Percentiles rank a stretch among this genome's conserved stretches.
Evolutionary conservation across 345 rosid genomes (phyloP).

Genomic region (Melaleuca quinquenervia): DNA sequence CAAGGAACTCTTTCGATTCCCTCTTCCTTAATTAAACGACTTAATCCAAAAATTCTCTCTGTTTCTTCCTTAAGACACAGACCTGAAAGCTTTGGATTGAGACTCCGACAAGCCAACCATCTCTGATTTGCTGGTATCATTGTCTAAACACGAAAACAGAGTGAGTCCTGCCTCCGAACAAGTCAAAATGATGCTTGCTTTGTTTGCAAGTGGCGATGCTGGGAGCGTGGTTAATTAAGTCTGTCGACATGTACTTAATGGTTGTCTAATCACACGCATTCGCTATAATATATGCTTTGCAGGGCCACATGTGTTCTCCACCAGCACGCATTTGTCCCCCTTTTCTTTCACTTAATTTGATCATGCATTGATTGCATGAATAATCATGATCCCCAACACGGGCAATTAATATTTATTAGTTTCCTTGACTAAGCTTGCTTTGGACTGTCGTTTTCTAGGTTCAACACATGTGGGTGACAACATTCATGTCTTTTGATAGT

Average conservation of each 20-base stretch:
- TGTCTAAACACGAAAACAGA: constrained; percentile 7
- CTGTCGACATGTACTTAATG: constrained; percentile 36
- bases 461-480: constrained; percentile 1
- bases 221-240: not conserved
- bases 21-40: not conserved
- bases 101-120: constrained; percentile 3
- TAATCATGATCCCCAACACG: not conserved
- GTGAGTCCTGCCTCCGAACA: not conserved
- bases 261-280: constrained; percentile 16
- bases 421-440: not conserved
- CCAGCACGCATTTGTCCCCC: not conserved
- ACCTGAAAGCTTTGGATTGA: not conserved
- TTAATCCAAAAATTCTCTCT: not conserved
- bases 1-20: not conserved
- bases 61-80: not conserved
- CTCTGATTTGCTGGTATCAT: not conserved
- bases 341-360: not conserved
- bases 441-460: not conserved
- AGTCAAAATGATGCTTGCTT: not conserved
- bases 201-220: not conserved
- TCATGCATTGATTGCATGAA: not conserved
- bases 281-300: not conserved
- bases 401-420: not conserved
- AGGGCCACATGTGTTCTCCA: not conserved
- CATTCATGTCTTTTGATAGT: not conserved